A percentile compares a stretch with the other conserved stretches of the same genome.
These are phyloP conservation scores for Akanthomyces lecanii DNA, from an alignment of 2,329 filamentous ascomycete species.

Conservation along the genomic window DNA sequence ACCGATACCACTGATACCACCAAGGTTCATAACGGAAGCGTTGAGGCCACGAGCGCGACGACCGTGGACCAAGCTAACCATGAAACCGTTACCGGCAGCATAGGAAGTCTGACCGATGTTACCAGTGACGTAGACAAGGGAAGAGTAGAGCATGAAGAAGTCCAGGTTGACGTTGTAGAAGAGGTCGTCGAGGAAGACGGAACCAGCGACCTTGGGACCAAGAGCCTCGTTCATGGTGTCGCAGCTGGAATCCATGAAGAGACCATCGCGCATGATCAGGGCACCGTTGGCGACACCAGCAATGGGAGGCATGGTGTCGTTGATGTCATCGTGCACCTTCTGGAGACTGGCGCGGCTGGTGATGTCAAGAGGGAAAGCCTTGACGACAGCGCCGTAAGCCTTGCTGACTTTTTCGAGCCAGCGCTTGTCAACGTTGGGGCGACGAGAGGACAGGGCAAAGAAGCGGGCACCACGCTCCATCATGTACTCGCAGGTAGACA, in stretches of 20 bases:
- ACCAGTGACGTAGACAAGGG: conserved; percentile 31
- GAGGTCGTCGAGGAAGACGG: conserved; percentile 28
- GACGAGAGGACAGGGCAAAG: conserved; percentile 14
- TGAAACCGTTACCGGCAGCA: conserved; percentile 35
- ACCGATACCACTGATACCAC: conserved; percentile 21
- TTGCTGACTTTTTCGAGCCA: conserved; percentile 13
- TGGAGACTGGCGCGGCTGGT: conserved; percentile 14
- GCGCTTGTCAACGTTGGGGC: conserved; percentile 15
- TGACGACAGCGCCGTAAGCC: conserved; percentile 9
- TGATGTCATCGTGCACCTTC: conserved; percentile 22
- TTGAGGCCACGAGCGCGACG: conserved; percentile 26
- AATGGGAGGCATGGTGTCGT: conserved; percentile 30
- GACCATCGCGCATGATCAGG: conserved; percentile 32
- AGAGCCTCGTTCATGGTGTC: conserved; percentile 27
- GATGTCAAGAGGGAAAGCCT: conserved; percentile 16
- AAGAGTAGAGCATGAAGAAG: conserved; percentile 41
- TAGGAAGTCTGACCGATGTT: conserved; percentile 37
- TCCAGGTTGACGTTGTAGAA: conserved; percentile 30
- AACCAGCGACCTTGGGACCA: conserved; percentile 37
- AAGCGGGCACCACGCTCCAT: conserved; percentile 15
- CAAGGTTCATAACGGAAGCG: conserved; percentile 27
- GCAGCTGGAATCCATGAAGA: conserved; percentile 30
- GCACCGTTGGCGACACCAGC: conserved; percentile 36
- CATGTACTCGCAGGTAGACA: conserved; percentile 17
- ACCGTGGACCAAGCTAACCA: conserved; percentile 28